These are phyloP conservation scores for Cladosporium sp. DNA, from an alignment of 2,329 filamentous ascomycete species.

Conservation along the genomic window DNA sequence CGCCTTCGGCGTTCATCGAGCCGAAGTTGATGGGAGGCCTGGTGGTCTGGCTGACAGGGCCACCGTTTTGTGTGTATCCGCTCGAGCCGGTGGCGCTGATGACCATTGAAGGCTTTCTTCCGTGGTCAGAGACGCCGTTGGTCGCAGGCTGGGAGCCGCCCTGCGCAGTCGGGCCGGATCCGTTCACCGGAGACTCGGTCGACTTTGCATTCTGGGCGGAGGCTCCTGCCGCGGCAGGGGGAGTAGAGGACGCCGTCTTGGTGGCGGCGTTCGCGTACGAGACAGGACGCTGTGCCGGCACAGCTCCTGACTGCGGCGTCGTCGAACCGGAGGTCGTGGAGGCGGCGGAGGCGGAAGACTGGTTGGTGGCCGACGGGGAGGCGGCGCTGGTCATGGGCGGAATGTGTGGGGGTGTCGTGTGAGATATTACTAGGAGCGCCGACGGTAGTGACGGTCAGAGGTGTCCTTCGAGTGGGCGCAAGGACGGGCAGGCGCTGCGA, in stretches of 20 bases:
- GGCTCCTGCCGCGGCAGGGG: slow-evolving; percentile 52
- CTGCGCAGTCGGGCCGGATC: slow-evolving; percentile 52
- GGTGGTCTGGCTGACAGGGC: slow-evolving; percentile 52
- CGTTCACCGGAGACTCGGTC: slow-evolving; percentile 77
- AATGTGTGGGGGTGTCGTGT: slow-evolving; percentile 15
- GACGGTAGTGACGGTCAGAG: slow-evolving; percentile 8
- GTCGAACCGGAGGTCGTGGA: slow-evolving; percentile 48
- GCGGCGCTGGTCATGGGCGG: slow-evolving; percentile 54
- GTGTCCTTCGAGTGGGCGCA: slow-evolving; percentile 1
- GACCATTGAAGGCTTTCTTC: slow-evolving; percentile 82
- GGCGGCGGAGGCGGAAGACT: slow-evolving; percentile 43
- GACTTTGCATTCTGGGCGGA: slow-evolving; percentile 52
- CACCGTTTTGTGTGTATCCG: slow-evolving; percentile 74
- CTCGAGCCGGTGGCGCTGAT: slow-evolving; percentile 80
- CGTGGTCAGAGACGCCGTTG: slow-evolving; percentile 64
- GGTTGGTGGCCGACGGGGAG: slow-evolving; percentile 44
- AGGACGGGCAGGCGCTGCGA: not conserved
- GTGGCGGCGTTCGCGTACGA: slow-evolving; percentile 61
- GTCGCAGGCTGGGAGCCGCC: slow-evolving; percentile 42
- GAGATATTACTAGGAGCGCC: slow-evolving; percentile 14
- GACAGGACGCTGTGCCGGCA: slow-evolving; percentile 53
- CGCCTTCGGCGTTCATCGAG: slow-evolving; percentile 60
- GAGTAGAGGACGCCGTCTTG: slow-evolving; percentile 48
- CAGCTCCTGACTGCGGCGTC: slow-evolving; percentile 47
- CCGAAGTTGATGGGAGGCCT: slow-evolving; percentile 74